These are phyloP conservation scores for Cordyceps fumosorosea DNA, from an alignment of 2,329 filamentous ascomycete genomes.

Conservation along the genomic window DNA sequence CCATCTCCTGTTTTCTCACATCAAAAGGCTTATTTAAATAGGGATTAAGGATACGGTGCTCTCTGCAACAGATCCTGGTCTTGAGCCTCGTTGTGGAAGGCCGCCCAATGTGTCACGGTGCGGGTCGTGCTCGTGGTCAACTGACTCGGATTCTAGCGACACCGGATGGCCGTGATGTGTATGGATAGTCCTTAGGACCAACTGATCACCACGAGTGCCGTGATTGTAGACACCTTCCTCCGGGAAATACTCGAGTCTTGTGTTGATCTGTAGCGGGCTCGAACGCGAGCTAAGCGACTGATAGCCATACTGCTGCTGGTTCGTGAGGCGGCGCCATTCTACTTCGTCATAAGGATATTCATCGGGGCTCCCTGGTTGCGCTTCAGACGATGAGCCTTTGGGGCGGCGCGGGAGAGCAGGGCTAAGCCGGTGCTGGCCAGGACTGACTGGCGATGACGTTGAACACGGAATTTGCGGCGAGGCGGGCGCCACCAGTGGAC, in stretches of 20 bases:
- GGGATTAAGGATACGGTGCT: conserved; percentile 9
- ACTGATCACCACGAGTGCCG: neutral
- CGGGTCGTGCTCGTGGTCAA: too few relatives aligned
- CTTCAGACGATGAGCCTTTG: neutral
- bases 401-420: neutral
- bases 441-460: conserved; percentile 8
- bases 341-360: neutral
- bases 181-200: neutral
- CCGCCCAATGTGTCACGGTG: too few relatives aligned
- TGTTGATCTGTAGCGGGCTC: neutral
- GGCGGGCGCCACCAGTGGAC: conserved; percentile 16
- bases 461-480: conserved; percentile 7
- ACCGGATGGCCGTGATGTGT: conserved; percentile 2
- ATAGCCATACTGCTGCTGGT: neutral
- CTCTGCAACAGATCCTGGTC: conserved; percentile 6
- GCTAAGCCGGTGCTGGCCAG: neutral
- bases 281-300: neutral
- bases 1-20: too few relatives aligned
- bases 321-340: conserved; percentile 7
- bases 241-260: neutral
- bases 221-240: neutral
- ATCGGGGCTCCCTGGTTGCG: neutral
- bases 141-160: conserved; percentile 4
- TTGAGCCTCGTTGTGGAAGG: conserved; percentile 3
- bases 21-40: conserved; percentile 2